Percentiles rank a stretch among this genome's conserved stretches.
Conservation (phyloP, 2,329 filamentous ascomycete species). For the Gnomoniopsis smithogilvyi region DNA sequence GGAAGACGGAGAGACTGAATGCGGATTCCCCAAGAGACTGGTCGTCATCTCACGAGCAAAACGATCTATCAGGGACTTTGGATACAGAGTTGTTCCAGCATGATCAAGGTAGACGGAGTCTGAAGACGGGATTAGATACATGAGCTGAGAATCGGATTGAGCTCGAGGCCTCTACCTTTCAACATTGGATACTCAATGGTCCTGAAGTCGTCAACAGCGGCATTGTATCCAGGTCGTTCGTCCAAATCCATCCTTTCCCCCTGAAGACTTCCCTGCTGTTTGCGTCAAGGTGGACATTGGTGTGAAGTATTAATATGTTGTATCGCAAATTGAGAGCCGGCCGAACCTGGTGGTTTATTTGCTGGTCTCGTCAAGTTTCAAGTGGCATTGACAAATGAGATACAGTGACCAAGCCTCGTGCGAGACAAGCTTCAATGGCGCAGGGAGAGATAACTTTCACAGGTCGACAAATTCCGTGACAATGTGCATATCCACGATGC, state of each 20-base stretch:
- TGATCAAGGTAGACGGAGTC: slow-evolving; percentile 84
- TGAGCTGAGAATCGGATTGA: slow-evolving; percentile 10
- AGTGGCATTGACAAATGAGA: background rate
- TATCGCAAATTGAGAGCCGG: background rate
- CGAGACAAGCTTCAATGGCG: background rate
- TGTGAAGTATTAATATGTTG: background rate
- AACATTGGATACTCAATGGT: slow-evolving; percentile 67
- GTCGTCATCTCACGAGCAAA: slow-evolving; percentile 78
- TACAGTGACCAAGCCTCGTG: background rate
- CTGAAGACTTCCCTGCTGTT: background rate
- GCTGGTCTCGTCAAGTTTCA: background rate
- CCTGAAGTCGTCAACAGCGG: slow-evolving; percentile 55
- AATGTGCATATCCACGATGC: background rate
- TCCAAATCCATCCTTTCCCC: slow-evolving; percentile 11
- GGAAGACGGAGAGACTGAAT: slow-evolving; percentile 80
- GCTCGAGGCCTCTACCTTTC: slow-evolving; percentile 44
- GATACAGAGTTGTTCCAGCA: slow-evolving; percentile 84
- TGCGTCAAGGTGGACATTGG: slow-evolving; percentile 3
- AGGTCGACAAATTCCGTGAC: background rate
- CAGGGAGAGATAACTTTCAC: background rate
- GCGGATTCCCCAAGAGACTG: slow-evolving; percentile 85
- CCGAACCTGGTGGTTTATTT: background rate
- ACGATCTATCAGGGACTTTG: slow-evolving; percentile 75
- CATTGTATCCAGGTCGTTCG: slow-evolving; percentile 48
- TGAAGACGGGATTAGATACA: slow-evolving; percentile 31